A percentile compares a stretch with the other conserved stretches of the same genome.
These are phyloP conservation scores for Gracilaria domingensis DNA, from an alignment of 23 red algal species.

Conservation along the genomic window DNA sequence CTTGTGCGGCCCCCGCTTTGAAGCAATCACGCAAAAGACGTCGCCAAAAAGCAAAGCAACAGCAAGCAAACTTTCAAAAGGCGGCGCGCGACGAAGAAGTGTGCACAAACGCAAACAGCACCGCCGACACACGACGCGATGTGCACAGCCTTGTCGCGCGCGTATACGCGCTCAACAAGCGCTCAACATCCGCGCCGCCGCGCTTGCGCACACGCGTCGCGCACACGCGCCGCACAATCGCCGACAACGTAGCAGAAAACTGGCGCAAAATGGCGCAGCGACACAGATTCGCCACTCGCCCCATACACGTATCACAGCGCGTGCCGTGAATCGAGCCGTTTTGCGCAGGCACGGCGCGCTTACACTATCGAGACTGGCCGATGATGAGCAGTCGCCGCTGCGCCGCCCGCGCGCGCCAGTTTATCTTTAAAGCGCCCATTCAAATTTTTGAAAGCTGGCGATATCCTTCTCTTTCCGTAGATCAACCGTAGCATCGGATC, in stretches of 20 bases:
- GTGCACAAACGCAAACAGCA: neutral
- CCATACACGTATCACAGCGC: too few species aligned
- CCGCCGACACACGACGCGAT: neutral
- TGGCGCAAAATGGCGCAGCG: neutral
- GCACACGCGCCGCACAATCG: constrained; percentile 13
- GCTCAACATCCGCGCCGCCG: neutral
- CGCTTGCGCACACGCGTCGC: neutral
- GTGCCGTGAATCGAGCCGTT: too few species aligned
- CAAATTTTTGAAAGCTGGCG: constrained; percentile 20
- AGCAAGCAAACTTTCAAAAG: too few species aligned
- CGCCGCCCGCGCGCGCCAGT: too few species aligned
- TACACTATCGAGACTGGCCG: too few species aligned
- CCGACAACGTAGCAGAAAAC: neutral
- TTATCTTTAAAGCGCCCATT: neutral
- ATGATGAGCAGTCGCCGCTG: neutral
- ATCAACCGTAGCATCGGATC: constrained; percentile 78
- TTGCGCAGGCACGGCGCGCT: too few species aligned
- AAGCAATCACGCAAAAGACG: too few species aligned
- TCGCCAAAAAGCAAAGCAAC: too few species aligned
- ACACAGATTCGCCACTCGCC: too few species aligned
- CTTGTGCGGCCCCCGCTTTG: too few species aligned
- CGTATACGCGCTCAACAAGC: too few species aligned
- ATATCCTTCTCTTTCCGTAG: neutral
- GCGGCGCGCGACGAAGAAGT: too few species aligned
- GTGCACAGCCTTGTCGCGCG: neutral